These are phyloP conservation scores for Saccharomyces hybrid DNA, from an alignment of 1,139 yeast species.

Conservation along the genomic window DNA sequence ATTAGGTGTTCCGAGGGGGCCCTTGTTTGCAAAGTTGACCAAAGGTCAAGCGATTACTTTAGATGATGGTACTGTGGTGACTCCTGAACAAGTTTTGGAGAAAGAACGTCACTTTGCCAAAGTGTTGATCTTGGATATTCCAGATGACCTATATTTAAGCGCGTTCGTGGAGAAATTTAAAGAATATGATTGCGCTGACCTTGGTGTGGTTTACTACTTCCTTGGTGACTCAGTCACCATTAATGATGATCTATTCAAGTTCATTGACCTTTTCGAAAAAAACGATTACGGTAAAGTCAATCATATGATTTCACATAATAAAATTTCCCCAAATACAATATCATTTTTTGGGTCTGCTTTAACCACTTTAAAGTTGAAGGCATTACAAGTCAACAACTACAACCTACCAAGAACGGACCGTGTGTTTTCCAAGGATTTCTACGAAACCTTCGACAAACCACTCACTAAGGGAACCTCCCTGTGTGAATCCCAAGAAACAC, in stretches of 20 bases:
- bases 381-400: constrained; percentile 46
- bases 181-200: constrained; percentile 29
- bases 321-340: constrained; percentile 53
- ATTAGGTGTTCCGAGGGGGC: constrained; percentile 65
- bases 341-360: constrained; percentile 50
- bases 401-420: constrained; percentile 40
- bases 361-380: constrained; percentile 49
- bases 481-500: constrained; percentile 19
- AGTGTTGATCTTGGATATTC: constrained; percentile 67
- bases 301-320: constrained; percentile 66
- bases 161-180: constrained; percentile 18
- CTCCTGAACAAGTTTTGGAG: constrained; percentile 68
- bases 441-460: constrained; percentile 20
- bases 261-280: constrained; percentile 40
- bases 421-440: constrained; percentile 28
- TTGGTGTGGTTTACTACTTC: constrained; percentile 64
- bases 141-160: constrained; percentile 44
- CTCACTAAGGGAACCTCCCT: constrained; percentile 20
- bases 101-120: constrained; percentile 51
- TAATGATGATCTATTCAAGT: constrained; percentile 34
- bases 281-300: constrained; percentile 42
- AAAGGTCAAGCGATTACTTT: constrained; percentile 52
- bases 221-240: constrained; percentile 59
- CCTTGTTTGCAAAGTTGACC: constrained; percentile 49
- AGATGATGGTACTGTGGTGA: constrained; percentile 50